Percentiles rank a stretch among this genome's conserved stretches.
phyloP scores from a whole-genome alignment of 177 flowering plant species.

The Tripterygium wilfordii region DNA sequence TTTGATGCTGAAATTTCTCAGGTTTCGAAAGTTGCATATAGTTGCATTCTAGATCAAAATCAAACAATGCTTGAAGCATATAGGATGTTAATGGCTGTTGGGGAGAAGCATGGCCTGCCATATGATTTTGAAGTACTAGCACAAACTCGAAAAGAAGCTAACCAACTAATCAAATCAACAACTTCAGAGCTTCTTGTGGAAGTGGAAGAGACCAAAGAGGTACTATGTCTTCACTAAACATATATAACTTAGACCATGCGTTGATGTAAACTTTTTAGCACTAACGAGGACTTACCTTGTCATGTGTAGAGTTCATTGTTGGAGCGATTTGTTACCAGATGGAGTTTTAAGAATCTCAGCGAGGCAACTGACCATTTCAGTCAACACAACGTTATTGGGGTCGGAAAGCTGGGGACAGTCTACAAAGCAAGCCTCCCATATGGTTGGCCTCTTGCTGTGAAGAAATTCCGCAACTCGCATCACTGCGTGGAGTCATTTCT shows the following conservation, averaged over 20 bases:
- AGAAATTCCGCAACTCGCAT: background rate
- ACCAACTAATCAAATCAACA: background rate
- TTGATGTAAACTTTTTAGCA: too few relatives aligned
- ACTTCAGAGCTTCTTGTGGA: background rate
- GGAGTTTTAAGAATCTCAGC: background rate
- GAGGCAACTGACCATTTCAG: constrained; percentile 3
- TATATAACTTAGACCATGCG: too few relatives aligned
- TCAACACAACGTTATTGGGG: background rate
- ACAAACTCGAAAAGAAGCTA: background rate
- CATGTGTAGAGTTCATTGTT: background rate
- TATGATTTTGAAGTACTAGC: background rate
- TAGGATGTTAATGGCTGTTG: background rate
- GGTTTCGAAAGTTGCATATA: constrained; percentile 4
- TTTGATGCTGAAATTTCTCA: constrained; percentile 4
- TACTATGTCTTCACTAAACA: background rate
- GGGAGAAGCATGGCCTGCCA: background rate
- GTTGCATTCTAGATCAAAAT: constrained; percentile 3
- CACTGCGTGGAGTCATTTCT: background rate
- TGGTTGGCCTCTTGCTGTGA: background rate
- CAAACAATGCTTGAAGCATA: constrained; percentile 1
- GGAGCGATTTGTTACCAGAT: background rate
- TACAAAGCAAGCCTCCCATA: constrained; percentile 1
- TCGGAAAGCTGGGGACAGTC: background rate
- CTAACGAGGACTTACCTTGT: background rate
- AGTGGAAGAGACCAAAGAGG: background rate